Conservation (phyloP, 352 stramenopile genomes). For the Phytopythium vexans region DNA sequence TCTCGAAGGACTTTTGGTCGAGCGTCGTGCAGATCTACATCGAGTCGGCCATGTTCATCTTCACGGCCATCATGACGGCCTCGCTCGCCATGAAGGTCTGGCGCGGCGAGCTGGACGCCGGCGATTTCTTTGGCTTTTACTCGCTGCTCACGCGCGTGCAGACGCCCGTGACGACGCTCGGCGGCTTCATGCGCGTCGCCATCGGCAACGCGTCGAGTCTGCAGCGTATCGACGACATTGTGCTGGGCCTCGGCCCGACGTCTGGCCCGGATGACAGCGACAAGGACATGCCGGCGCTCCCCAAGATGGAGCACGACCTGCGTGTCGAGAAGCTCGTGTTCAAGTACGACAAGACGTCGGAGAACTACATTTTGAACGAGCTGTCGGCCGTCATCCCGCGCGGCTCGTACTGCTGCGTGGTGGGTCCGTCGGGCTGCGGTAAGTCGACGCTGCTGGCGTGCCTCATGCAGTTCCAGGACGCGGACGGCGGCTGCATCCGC, state of each 20-base stretch:
- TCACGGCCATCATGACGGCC: slow-evolving; percentile 83
- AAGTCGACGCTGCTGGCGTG: slow-evolving; percentile 87
- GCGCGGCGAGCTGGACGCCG: slow-evolving; percentile 58
- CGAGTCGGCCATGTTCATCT: slow-evolving; percentile 89
- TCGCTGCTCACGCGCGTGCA: slow-evolving; percentile 77
- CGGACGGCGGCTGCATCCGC: slow-evolving; percentile 75
- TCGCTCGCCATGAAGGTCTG: slow-evolving; percentile 85
- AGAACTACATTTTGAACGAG: slow-evolving; percentile 83
- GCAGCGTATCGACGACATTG: slow-evolving; percentile 85
- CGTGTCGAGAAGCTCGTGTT: slow-evolving; percentile 79
- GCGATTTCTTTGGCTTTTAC: slow-evolving; percentile 85
- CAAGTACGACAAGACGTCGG: slow-evolving; percentile 83
- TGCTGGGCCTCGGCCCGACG: slow-evolving; percentile 48
- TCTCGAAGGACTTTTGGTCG: slow-evolving; percentile 88
- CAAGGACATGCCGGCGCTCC: slow-evolving; percentile 64
- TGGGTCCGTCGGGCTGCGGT: slow-evolving; percentile 79
- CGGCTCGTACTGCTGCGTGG: slow-evolving; percentile 83
- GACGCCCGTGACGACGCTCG: slow-evolving; percentile 76
- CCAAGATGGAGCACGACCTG: slow-evolving; percentile 84
- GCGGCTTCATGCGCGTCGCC: slow-evolving; percentile 87
- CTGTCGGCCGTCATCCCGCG: slow-evolving; percentile 64
- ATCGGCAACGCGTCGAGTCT: slow-evolving; percentile 86
- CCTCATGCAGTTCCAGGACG: slow-evolving; percentile 88
- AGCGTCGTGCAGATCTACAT: slow-evolving; percentile 91
- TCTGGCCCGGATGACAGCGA: slow-evolving; percentile 41